phyloP scores from a whole-genome alignment of 495 filamentous ascomycete genomes.

The Penicillium longicatenatum region DNA sequence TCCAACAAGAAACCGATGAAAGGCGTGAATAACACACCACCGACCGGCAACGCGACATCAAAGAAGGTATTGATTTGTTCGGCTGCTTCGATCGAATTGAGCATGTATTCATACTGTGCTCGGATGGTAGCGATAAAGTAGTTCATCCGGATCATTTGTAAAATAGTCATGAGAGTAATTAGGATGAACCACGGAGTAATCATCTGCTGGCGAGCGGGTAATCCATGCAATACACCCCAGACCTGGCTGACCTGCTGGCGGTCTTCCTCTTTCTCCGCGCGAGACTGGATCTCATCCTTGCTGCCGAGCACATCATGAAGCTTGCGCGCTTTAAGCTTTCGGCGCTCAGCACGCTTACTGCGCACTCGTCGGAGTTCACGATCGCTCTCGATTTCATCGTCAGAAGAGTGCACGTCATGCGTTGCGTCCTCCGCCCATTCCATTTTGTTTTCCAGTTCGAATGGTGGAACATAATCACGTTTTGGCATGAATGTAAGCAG shows the following conservation, averaged over 20 bases:
- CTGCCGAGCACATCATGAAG: conserved; percentile 66
- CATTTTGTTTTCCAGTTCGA: conserved; percentile 61
- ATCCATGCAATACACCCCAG: conserved; percentile 85
- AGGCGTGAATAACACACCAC: conserved; percentile 79
- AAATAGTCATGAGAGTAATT: conserved; percentile 84
- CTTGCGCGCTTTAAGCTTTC: conserved; percentile 63
- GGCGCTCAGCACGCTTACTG: conserved; percentile 60
- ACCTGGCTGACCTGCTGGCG: conserved; percentile 52
- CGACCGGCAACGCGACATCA: conserved; percentile 85
- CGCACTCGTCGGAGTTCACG: conserved; percentile 52
- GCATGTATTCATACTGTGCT: conserved; percentile 77
- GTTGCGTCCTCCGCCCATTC: conserved; percentile 55
- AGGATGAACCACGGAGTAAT: conserved; percentile 85
- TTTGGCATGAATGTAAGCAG: conserved; percentile 63
- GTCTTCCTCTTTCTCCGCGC: conserved; percentile 53
- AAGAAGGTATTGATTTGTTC: conserved; percentile 81
- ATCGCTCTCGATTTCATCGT: conserved; percentile 51
- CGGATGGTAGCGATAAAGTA: conserved; percentile 95
- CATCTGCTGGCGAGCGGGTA: conserved; percentile 74
- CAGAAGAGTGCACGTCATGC: conserved; percentile 60
- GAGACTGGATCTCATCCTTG: conserved; percentile 55
- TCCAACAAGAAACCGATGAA: conserved; percentile 86
- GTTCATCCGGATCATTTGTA: conserved; percentile 97
- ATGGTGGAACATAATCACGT: conserved; percentile 61
- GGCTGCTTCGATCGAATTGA: conserved; percentile 59